Base-by-base conservation (phyloP, 2,329 filamentous ascomycete genomes). In the Alternaria arborescens region DNA sequence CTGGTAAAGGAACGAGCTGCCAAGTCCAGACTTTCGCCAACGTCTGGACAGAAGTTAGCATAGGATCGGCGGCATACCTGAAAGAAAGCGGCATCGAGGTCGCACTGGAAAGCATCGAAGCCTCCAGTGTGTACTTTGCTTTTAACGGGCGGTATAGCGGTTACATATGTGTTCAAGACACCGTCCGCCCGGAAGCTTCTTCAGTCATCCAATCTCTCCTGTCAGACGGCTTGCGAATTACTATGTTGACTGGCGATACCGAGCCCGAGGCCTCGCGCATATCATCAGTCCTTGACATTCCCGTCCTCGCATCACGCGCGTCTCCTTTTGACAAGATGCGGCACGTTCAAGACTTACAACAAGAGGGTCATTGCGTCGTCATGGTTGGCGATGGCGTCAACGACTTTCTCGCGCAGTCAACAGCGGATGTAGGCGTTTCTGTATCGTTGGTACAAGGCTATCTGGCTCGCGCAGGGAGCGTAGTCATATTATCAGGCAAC, bases 331-430 rank as follows among this genome's bases (percentile, higher is more conserved):
- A 60, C 24, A 63, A 63, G 18, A 53, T 57, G 24, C 16, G 36
- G 18, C 36, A 60, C 20, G 34, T 57, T 18, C 41, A 54, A 47
- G 28, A 51, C 16, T 41, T 63, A 7, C 56, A 59, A 18, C 20
- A 16, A 30, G 42, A 28, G 20, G 52, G 60, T 26, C 52, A 62
- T 20, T 34, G 20, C 16, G 60, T 62, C 11, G 43, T 52, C n/a
- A 62, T 62, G 56, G 56, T 53, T 18, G 52, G 60, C 22, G 60
- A 59, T 24, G 56, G 56, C 6, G 41, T 59, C 4, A 62, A 62
- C 22, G 60, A 59, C 30, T 32, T 48, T 1, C 42, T 55, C 8
- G 60, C 60, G 6, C 55, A 60, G 36, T 56, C 52, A 22, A 44
- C 32, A 32, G 60, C 60, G 5, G 48, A 60, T 22, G 56, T 62